Evolutionary conservation across 2,329 filamentous ascomycete species (phyloP), one percentile per base, ranked within the genome.

Genomic region (Ophiostoma himal-ulmi): DNA sequence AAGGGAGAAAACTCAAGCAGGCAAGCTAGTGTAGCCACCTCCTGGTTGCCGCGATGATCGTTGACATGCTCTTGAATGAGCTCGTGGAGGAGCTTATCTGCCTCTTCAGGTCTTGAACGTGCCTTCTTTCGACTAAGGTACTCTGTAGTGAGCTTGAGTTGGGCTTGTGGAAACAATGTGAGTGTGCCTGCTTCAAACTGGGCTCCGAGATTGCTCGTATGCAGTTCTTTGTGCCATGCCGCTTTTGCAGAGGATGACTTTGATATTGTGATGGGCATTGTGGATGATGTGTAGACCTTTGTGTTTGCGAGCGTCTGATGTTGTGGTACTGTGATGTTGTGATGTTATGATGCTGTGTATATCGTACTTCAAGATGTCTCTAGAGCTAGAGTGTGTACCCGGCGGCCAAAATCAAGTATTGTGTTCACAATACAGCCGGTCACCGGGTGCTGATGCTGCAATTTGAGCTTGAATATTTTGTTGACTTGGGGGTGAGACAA

Each of bases 41-140:
- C 72, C 0, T 20, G 36, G 17, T 30, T 62, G 62, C 72, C 72
- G 8, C 54, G 14, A 5, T 71, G 14, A 1, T 70, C 48, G n/a
- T 20, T 68, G 20, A 69, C 52, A 44, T 73, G 71, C 14, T 73
- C 72, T 1, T 30, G 20, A 36, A 76, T 60, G 68, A 76, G 71
- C 67, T 73, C 71, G 69, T 73, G 13, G 41, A 75, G 71, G 60
- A 84, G 77, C 77, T 74, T 44, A 68, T 70, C 54, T 0, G 20
- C 14, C 7, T 65, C 62, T 3, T 65, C 54, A 14, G 62, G 36
- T 14, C 39, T 41, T n/a, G 52, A 20, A 10, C 37, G 34, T 3
- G 66, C 26, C 7, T 48, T 69, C 36, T 71, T 72, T 11, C 65
- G 69, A 10, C 14, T 26, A 20, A 70, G 41, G 54, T 71, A 71